These are phyloP conservation scores for Aspergillus oerlinghausenensis DNA, from an alignment of 2,329 filamentous ascomycete species.

Conservation along the genomic window DNA sequence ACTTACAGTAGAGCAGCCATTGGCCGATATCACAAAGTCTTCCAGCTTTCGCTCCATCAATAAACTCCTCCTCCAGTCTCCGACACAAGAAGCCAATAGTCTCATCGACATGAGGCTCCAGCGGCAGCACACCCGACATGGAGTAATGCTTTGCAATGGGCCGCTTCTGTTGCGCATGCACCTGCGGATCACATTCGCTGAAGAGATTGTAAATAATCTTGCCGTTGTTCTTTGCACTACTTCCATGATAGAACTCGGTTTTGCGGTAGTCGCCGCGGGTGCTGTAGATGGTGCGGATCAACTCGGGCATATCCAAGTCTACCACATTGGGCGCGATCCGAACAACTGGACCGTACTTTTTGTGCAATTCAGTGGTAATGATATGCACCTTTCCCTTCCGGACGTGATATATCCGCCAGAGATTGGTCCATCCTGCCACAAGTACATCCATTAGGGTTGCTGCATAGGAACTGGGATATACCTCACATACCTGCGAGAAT, in stretches of 20 bases:
- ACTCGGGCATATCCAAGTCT: conserved; percentile 34
- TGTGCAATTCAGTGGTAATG: conserved; percentile 24
- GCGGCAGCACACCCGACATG: conserved; percentile 16
- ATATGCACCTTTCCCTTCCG: conserved; percentile 22
- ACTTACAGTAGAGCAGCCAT: conserved; percentile 41
- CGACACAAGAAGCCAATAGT: conserved; percentile 29
- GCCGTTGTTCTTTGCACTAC: conserved; percentile 31
- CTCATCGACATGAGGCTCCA: conserved; percentile 25
- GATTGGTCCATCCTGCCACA: conserved; percentile 28
- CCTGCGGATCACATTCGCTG: conserved; percentile 28
- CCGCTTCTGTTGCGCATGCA: conserved; percentile 34
- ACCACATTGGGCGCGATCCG: conserved; percentile 40
- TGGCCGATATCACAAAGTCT: conserved; percentile 36
- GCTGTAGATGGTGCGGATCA: conserved; percentile 36
- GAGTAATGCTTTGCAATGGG: conserved; percentile 38
- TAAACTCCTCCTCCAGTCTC: conserved; percentile 31
- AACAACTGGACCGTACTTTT: conserved; percentile 39
- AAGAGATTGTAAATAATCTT: conserved; percentile 39
- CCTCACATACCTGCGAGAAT: conserved; percentile 15
- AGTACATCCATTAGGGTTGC: background rate
- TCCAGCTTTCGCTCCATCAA: conserved; percentile 18
- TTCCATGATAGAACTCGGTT: conserved; percentile 38
- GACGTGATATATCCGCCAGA: conserved; percentile 34
- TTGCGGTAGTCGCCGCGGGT: conserved; percentile 28
- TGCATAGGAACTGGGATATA: background rate